Evolutionary conservation across 768 basidiomycete genomes (phyloP).

Genomic region (Serendipita sp.): DNA sequence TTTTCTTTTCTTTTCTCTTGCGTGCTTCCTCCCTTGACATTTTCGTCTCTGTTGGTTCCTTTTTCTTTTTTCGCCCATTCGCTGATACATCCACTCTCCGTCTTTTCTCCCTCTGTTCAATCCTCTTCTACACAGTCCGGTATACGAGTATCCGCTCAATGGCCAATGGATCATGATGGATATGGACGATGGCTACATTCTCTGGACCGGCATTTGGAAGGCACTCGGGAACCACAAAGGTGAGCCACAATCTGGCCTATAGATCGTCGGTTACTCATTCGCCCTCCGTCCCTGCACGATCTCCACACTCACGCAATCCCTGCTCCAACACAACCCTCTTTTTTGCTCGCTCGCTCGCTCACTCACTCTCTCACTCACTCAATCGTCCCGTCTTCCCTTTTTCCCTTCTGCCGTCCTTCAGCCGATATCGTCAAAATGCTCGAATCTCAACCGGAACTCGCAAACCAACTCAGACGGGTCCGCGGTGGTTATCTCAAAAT

Average conservation of each 20-base stretch:
- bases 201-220: constrained; percentile 89
- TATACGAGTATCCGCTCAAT: constrained; percentile 79
- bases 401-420: constrained; percentile 22
- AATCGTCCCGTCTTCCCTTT: constrained; percentile 9
- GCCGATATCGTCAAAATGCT: constrained; percentile 90
- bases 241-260: constrained; percentile 18
- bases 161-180: constrained; percentile 95
- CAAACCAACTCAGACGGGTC: constrained; percentile 65
- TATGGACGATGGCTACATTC: constrained; percentile 80
- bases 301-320: too few species aligned
- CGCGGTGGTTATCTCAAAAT: constrained; percentile 83
- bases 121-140: constrained; percentile 33
- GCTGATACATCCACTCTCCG: constrained; percentile 8
- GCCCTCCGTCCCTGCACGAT: too few species aligned
- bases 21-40: neutral
- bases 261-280: neutral
- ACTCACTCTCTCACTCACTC: neutral
- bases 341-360: neutral
- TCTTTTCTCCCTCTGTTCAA: constrained; percentile 11
- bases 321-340: too few species aligned
- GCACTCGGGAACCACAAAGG: constrained; percentile 33
- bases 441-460: constrained; percentile 79
- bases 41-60: neutral
- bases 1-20: neutral
- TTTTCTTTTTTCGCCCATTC: neutral